Evolutionary conservation across 1,284 basidiomycete genomes (phyloP), one percentile per base, ranked within the genome.

Genomic region (Ustilago shanxiensis): DNA sequence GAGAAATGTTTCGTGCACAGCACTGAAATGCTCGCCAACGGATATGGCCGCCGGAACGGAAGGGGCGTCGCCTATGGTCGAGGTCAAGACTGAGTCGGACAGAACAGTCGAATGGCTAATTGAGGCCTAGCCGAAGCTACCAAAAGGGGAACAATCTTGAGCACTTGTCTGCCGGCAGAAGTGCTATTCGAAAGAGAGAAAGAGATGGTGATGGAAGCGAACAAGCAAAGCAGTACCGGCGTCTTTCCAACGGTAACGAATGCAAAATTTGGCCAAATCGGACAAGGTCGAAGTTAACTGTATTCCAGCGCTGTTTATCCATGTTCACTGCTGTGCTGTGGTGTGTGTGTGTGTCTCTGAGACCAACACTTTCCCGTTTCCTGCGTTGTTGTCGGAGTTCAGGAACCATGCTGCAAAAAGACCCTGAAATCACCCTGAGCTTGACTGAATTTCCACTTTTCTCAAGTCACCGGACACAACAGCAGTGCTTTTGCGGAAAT

Each of bases 341-440:
- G n/a, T n/a, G n/a, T n/a, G n/a, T n/a, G n/a, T n/a, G n/a, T 44
- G 41, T 56, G 54, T 8, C 18, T 50, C 20, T 11, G 51, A 57
- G 55, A 57, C 55, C 55, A 57, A 57, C 52, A 45, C 51, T 45
- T 56, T 51, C n/a, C 51, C 20, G 8, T 37, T 55, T 55, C 33
- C 22, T 41, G 53, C 53, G 59, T 26, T 56, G 59, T 26, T 56
- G 49, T 67, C 59, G 66, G 54, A 67, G 66, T 61, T 67, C 31
- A 53, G 37, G 37, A 58, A 54, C 35, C 29, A 24, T n/a, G 24
- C 22, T 49, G 45, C 41, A 14, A 16, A 10, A 16, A 47, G 44
- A 47, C 44, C 44, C 44, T 47, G n/a, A 24, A 47, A n/a, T n/a
- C n/a, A n/a, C n/a, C n/a, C n/a, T 33, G 31, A 10, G 20, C 22